Conservation (phyloP, 1,284 basidiomycete genomes). For the Ustilago shanxiensis region DNA sequence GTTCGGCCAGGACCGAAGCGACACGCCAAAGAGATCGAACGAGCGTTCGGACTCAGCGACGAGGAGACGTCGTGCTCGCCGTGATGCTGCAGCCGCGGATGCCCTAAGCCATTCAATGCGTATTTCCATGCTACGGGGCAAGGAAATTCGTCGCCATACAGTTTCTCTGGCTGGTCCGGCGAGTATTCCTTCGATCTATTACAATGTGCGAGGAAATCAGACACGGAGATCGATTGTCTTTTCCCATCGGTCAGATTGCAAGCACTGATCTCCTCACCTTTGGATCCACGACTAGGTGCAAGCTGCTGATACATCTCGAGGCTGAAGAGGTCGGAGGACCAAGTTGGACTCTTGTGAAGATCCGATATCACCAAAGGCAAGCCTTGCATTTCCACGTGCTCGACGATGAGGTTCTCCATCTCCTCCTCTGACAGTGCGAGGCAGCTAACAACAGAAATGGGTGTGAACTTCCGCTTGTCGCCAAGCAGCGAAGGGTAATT, state of each 20-base stretch:
- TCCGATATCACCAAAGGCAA: slow-evolving; percentile 41
- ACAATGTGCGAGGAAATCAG: slow-evolving; percentile 23
- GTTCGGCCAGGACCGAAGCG: slow-evolving; percentile 26
- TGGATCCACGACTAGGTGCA: neutral
- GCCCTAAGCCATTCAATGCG: slow-evolving; percentile 12
- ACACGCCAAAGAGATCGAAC: slow-evolving; percentile 16
- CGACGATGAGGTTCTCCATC: slow-evolving; percentile 22
- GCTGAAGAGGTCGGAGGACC: slow-evolving; percentile 27
- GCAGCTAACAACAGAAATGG: slow-evolving; percentile 18
- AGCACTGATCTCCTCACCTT: neutral
- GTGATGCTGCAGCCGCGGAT: slow-evolving; percentile 29
- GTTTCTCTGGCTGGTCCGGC: slow-evolving; percentile 12
- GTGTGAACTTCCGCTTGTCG: slow-evolving; percentile 1
- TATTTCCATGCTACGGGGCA: slow-evolving; percentile 16
- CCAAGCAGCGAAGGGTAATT: slow-evolving; percentile 11
- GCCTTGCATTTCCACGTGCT: slow-evolving; percentile 22
- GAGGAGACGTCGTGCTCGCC: slow-evolving; percentile 25
- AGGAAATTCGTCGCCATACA: slow-evolving; percentile 27
- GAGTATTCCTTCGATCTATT: neutral
- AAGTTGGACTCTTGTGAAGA: slow-evolving; percentile 25
- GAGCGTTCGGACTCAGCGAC: slow-evolving; percentile 1
- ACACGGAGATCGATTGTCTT: slow-evolving; percentile 3
- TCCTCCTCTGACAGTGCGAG: slow-evolving; percentile 12
- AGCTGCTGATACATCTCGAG: slow-evolving; percentile 15
- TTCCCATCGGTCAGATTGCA: slow-evolving; percentile 16